These are phyloP conservation scores for Cystobasidiaceae sp. DNA, from an alignment of 1,284 basidiomycete species.

Conservation along the genomic window DNA sequence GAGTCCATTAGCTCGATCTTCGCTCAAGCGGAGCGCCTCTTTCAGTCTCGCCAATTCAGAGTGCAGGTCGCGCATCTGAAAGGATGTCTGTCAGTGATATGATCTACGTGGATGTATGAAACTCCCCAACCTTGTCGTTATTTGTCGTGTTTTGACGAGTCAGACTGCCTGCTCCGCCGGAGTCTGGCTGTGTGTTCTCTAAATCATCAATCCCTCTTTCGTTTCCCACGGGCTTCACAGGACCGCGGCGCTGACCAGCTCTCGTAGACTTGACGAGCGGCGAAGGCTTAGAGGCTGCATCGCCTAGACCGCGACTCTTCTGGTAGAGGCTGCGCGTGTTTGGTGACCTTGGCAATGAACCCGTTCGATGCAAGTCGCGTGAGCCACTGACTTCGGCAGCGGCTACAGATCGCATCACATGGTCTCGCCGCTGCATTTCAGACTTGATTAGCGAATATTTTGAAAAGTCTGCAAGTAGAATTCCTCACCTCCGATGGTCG, in stretches of 20 bases:
- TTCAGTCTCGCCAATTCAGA: background rate
- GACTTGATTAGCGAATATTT: background rate
- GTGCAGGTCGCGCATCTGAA: background rate
- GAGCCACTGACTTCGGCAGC: background rate
- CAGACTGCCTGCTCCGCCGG: too few relatives aligned
- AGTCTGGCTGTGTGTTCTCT: too few relatives aligned
- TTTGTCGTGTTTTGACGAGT: too few relatives aligned
- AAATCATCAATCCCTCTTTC: background rate
- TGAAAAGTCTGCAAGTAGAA: too few relatives aligned
- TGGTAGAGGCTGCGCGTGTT: conserved; percentile 24
- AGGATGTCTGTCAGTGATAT: too few relatives aligned
- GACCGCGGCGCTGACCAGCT: background rate
- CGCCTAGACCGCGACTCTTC: background rate
- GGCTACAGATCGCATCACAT: background rate
- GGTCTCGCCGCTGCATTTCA: background rate
- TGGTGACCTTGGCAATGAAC: conserved; percentile 17
- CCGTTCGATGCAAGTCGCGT: conserved; percentile 1
- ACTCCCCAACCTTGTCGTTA: too few relatives aligned
- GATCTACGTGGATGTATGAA: too few relatives aligned
- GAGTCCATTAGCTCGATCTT: background rate
- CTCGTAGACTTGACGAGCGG: background rate
- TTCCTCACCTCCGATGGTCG: background rate
- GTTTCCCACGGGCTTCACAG: background rate
- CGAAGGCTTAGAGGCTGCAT: background rate
- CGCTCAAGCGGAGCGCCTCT: background rate